Base-by-base conservation (phyloP, 192 early-diverging fungal genomes). In the Bifiguratus adelaidae region DNA sequence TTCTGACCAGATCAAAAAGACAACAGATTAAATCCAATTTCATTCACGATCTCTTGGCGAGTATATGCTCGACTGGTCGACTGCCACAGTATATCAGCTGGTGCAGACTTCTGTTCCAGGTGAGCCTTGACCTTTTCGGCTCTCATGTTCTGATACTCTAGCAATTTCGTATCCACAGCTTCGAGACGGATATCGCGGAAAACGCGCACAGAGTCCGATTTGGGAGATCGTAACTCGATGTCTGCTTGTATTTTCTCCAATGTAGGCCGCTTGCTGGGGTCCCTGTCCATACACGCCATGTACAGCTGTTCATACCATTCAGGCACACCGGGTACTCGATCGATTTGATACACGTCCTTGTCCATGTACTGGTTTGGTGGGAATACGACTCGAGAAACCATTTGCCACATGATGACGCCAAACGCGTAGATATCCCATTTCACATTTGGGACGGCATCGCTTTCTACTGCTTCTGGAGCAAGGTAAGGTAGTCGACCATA, bases 341-440 rank as follows among this genome's bases (percentile, higher is more conserved):
- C 51, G 19, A 60, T 53, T 24, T 41, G 45, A 44, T 60, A 60
- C 11, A 52, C 32, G n/a, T n/a, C n/a, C n/a, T n/a, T n/a, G n/a
- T n/a, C n/a, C n/a, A 59, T 25, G 12, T 52, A 42, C 22, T 59
- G 50, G 20, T 49, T 49, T 7, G 35, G 26, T 18, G 57, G 57
- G 22, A 59, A 59, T 2, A 35, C 35, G 15, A 59, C 38, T 15
- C 44, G 30, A 20, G 57, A 36, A 20, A 52, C 45, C 30, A 59
- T 34, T 46, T 59, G 57, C 57, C 57, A 59, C 50, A 59, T 59
- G 20, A 59, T 59, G 7, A 59, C 38, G 2, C 57, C 57, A 15
- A 59, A 35, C n/a, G 48, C 48, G 27, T 48, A 59, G 4, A 59
- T 48, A 33, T 59, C 57, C 2, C 50, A 52, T 41, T 59, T 59